Percentiles rank a stretch among this genome's conserved stretches.
Conservation (phyloP, 129 eudicot species). For the Mikania micrantha region DNA sequence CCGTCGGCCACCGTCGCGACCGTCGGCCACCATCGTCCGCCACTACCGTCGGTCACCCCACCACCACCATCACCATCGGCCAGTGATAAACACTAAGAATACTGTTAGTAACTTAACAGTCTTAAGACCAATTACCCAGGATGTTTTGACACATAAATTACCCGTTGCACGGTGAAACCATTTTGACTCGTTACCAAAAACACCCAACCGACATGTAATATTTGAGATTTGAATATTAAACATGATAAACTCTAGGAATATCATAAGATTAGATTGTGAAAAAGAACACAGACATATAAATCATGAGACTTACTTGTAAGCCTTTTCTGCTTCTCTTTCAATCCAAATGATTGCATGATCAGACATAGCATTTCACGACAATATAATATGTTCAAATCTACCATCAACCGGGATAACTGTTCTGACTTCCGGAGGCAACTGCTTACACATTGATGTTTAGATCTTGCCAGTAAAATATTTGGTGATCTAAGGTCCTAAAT, state of each 20-base stretch:
- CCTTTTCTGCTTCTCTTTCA: conserved; percentile 51
- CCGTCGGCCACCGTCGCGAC: too few relatives aligned
- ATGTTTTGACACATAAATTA: neutral
- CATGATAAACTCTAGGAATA: too few relatives aligned
- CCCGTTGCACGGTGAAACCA: neutral
- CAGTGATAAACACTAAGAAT: too few relatives aligned
- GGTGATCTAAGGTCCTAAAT: too few relatives aligned
- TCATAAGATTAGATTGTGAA: neutral
- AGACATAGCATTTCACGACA: conserved; percentile 46
- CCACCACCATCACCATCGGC: too few relatives aligned
- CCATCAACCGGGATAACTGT: conserved; percentile 91
- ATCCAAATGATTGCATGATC: conserved; percentile 53
- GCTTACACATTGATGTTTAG: neutral
- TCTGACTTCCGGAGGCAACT: conserved; percentile 90
- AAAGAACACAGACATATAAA: neutral
- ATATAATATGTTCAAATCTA: conserved; percentile 74
- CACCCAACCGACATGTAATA: neutral
- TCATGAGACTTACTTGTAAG: conserved; percentile 33
- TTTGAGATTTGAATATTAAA: neutral
- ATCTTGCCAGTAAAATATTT: too few relatives aligned
- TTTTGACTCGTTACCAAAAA: neutral
- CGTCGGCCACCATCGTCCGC: too few relatives aligned
- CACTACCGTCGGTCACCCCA: too few relatives aligned
- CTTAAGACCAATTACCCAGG: neutral
- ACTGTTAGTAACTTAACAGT: neutral